These are phyloP conservation scores for Calvatia gigantea DNA, from an alignment of 768 basidiomycete genomes.

Conservation along the genomic window DNA sequence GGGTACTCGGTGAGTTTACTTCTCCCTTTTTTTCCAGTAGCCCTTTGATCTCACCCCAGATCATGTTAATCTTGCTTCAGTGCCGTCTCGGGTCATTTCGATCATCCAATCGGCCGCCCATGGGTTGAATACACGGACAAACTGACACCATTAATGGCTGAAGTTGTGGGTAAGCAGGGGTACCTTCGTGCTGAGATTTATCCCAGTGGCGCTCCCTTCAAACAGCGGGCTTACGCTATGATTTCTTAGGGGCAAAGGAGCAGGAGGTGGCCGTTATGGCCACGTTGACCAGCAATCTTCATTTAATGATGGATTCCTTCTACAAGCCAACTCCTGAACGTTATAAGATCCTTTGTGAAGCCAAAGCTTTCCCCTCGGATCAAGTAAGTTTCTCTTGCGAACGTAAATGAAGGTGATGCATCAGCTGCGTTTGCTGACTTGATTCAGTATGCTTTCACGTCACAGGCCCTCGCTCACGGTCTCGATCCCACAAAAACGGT, in stretches of 20 bases:
- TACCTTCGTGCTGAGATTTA: slow-evolving; percentile 11
- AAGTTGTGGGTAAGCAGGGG: slow-evolving; percentile 67
- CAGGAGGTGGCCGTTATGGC: slow-evolving; percentile 95
- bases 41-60: slow-evolving; percentile 4
- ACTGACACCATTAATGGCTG: slow-evolving; percentile 71
- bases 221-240: slow-evolving; percentile 18
- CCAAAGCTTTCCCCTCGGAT: slow-evolving; percentile 94
- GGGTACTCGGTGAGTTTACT: slow-evolving; percentile 56
- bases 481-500: slow-evolving; percentile 70
- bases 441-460: slow-evolving; percentile 88
- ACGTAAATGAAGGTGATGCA: slow-evolving; percentile 15
- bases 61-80: slow-evolving; percentile 45
- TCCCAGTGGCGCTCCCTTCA: slow-evolving; percentile 4
- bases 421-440: slow-evolving; percentile 12
- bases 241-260: slow-evolving; percentile 69
- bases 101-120: slow-evolving; percentile 77
- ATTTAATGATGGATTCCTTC: slow-evolving; percentile 92
- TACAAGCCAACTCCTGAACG: slow-evolving; percentile 84
- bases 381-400: slow-evolving; percentile 54
- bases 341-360: slow-evolving; percentile 94
- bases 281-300: slow-evolving; percentile 91
- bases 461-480: slow-evolving; percentile 83
- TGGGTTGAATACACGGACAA: slow-evolving; percentile 80
- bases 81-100: slow-evolving; percentile 85
- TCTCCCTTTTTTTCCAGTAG: slow-evolving; percentile 2